Evolutionary conservation across 257 asterid genomes (phyloP).

Genomic region (Nicotiana obtusifolia): DNA sequence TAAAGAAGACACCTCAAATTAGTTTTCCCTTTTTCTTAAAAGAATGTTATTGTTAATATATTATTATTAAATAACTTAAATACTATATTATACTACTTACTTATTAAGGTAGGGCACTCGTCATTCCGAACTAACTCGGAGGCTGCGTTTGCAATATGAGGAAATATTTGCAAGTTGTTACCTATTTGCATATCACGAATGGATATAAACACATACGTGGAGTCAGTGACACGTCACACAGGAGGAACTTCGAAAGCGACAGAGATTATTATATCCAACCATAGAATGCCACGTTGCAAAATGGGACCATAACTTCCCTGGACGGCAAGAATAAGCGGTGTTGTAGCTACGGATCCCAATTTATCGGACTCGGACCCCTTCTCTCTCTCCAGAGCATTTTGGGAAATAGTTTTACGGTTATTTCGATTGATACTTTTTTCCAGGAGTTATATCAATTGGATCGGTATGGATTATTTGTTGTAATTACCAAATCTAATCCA

Average conservation of each 20-base stretch:
- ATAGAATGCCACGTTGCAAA: neutral
- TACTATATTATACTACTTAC: too few species aligned
- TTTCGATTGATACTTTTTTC: neutral
- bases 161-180: neutral
- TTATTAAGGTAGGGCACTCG: neutral
- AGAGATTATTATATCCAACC: neutral
- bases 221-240: neutral
- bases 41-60: too few species aligned
- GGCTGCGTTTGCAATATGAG: neutral
- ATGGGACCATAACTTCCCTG: neutral
- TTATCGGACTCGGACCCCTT: neutral
- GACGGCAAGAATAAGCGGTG: constrained; percentile 24
- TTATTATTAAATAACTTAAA: too few species aligned
- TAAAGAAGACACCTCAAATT: too few species aligned
- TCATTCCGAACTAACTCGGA: neutral
- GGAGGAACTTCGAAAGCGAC: neutral
- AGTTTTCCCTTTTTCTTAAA: too few species aligned
- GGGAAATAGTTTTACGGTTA: neutral
- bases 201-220: neutral
- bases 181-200: neutral
- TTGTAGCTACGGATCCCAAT: constrained; percentile 5
- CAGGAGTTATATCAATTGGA: neutral
- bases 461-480: constrained; percentile 11
- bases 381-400: neutral
- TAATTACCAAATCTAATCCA: neutral